Conservation (phyloP, 495 filamentous ascomycete genomes). For the Aspergillus panamensis region DNA sequence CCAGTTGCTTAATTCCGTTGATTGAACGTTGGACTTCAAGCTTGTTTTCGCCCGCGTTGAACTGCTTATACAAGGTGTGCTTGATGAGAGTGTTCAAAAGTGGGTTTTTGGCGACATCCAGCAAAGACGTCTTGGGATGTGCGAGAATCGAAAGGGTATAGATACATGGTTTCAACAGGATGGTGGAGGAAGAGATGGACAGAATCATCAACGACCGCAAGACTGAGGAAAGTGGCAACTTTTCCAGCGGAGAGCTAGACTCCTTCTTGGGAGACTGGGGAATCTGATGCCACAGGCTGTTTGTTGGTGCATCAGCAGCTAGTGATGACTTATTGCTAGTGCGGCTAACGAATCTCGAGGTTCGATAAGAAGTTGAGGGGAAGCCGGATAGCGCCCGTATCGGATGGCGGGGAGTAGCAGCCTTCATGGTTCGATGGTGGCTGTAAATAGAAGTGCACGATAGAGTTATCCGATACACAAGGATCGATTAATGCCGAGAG, state of each 20-base stretch:
- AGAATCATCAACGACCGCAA: conserved; percentile 77
- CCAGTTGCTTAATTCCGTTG: conserved; percentile 40
- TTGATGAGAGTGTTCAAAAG: conserved; percentile 43
- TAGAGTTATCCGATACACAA: background rate
- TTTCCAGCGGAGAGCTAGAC: conserved; percentile 53
- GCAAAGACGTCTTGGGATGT: conserved; percentile 55
- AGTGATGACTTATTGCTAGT: conserved; percentile 39
- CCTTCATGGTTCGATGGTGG: conserved; percentile 27
- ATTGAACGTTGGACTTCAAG: conserved; percentile 44
- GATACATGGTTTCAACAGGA: conserved; percentile 69
- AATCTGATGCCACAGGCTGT: conserved; percentile 24
- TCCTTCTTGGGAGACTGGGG: conserved; percentile 15
- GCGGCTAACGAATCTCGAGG: conserved; percentile 35
- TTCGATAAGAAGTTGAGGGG: conserved; percentile 16
- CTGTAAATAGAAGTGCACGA: background rate
- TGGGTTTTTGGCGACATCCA: conserved; percentile 47
- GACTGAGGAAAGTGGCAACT: conserved; percentile 69
- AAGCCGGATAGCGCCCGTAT: conserved; percentile 28
- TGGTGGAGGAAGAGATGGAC: conserved; percentile 71
- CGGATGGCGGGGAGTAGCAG: conserved; percentile 26
- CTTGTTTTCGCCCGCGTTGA: conserved; percentile 50
- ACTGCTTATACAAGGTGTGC: conserved; percentile 50
- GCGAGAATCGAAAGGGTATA: conserved; percentile 66
- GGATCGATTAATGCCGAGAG: background rate
- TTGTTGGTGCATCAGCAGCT: conserved; percentile 23